Evolutionary conservation across 495 filamentous ascomycete genomes (phyloP).

Genomic region (Annulohypoxylon moriforme): DNA sequence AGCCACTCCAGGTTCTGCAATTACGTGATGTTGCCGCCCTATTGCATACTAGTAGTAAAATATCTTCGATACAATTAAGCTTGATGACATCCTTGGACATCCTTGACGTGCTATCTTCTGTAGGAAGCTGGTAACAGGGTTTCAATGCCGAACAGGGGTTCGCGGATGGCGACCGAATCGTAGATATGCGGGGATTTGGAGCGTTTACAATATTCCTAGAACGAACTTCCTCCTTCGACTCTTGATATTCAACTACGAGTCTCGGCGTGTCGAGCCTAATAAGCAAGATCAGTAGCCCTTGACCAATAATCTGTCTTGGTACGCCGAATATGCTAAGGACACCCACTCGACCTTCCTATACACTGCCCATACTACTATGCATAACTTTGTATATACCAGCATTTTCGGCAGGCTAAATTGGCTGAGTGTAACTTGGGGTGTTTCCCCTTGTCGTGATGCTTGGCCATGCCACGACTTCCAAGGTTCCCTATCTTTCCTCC

Average conservation of each 20-base stretch:
- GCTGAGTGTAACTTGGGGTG: constrained; percentile 13
- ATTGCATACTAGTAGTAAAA: background rate
- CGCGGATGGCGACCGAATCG: background rate
- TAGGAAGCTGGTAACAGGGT: constrained; percentile 36
- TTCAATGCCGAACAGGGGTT: constrained; percentile 35
- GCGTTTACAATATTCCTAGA: background rate
- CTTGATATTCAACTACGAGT: background rate
- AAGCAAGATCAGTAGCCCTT: background rate
- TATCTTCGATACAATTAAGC: constrained; percentile 9
- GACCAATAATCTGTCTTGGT: constrained; percentile 8
- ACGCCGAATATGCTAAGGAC: constrained; percentile 4
- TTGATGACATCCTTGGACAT: constrained; percentile 15
- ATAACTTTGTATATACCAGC: constrained; percentile 1
- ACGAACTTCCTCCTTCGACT: constrained; percentile 8
- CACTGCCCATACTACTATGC: no score
- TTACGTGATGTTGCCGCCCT: constrained; percentile 27
- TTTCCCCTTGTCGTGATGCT: constrained; percentile 19
- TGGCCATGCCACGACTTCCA: background rate
- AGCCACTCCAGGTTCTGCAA: constrained; percentile 2
- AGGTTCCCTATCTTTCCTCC: constrained; percentile 2
- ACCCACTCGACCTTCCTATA: constrained; percentile 21
- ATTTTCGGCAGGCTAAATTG: constrained; percentile 44
- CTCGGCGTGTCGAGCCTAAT: constrained; percentile 28
- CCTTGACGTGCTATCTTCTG: background rate
- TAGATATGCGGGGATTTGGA: constrained; percentile 15